A percentile compares a stretch with the other conserved stretches of the same genome.
These are phyloP conservation scores for Aspergillus egyptiacus DNA, from an alignment of 495 filamentous ascomycete species.

Conservation along the genomic window DNA sequence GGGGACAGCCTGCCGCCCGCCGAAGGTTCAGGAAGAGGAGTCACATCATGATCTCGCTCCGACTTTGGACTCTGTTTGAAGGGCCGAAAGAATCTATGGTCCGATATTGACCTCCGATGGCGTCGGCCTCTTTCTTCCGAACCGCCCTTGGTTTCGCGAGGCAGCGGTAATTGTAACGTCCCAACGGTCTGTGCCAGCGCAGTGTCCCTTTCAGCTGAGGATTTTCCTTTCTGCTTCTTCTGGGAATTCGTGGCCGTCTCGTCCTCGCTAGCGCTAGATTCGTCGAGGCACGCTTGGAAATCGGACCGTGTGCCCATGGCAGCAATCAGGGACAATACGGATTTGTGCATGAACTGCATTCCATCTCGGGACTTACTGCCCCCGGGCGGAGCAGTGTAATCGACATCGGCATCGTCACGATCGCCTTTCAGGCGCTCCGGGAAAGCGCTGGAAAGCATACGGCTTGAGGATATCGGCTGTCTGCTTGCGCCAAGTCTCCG, in stretches of 20 bases:
- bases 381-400: constrained; percentile 58
- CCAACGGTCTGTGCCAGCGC: constrained; percentile 9
- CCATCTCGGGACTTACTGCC: constrained; percentile 32
- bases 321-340: constrained; percentile 88
- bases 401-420: constrained; percentile 68
- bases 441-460: constrained; percentile 60
- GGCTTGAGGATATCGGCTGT: constrained; percentile 32
- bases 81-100: constrained; percentile 54
- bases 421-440: constrained; percentile 73
- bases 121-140: constrained; percentile 33
- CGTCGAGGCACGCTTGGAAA: constrained; percentile 75
- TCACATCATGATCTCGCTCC: constrained; percentile 9
- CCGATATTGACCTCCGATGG: constrained; percentile 54
- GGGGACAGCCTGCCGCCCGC: constrained; percentile 16
- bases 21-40: constrained; percentile 15
- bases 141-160: constrained; percentile 1
- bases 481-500: constrained; percentile 31
- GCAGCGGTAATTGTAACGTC: not conserved
- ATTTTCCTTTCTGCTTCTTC: constrained; percentile 10
- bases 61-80: constrained; percentile 46
- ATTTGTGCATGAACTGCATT: constrained; percentile 79
- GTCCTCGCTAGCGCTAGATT: constrained; percentile 73
- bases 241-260: constrained; percentile 34
- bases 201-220: constrained; percentile 10
- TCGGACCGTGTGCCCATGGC: constrained; percentile 78